Conservation (phyloP, 257 asterid genomes). For the Penstemon newberryi region DNA sequence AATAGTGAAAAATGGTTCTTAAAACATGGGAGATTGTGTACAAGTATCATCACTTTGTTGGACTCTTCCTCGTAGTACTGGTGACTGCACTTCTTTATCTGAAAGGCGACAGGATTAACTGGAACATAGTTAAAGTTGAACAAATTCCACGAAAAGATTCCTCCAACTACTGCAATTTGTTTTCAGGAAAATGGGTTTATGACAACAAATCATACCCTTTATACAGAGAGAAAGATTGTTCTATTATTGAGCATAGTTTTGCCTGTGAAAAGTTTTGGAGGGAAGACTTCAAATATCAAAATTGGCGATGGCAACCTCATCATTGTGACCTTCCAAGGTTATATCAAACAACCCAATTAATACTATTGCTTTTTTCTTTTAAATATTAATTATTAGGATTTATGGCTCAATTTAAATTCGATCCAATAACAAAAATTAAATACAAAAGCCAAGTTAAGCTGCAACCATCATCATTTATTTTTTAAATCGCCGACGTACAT, state of each 20-base stretch:
- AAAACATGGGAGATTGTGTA: neutral
- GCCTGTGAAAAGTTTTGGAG: constrained; percentile 17
- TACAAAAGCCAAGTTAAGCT: too few species aligned
- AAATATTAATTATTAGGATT: too few species aligned
- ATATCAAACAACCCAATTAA: neutral
- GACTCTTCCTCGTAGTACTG: neutral
- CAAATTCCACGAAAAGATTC: neutral
- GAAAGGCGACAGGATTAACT: neutral
- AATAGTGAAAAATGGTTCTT: neutral
- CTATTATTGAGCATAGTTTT: constrained; percentile 6
- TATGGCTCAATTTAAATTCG: too few species aligned
- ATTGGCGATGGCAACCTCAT: constrained; percentile 21
- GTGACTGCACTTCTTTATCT: neutral
- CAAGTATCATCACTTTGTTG: neutral
- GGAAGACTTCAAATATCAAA: constrained; percentile 4
- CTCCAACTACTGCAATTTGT: neutral
- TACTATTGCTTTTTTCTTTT: too few species aligned
- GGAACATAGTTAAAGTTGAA: neutral
- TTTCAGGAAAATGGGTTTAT: constrained; percentile 19
- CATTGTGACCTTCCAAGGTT: constrained; percentile 24
- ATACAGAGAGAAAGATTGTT: constrained; percentile 11
- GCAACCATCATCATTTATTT: too few species aligned
- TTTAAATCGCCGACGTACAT: neutral
- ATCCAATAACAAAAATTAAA: too few species aligned
- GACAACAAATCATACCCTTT: constrained; percentile 18